phyloP scores from a whole-genome alignment of 805 yeast species.

The Yamadazyma olivae region DNA sequence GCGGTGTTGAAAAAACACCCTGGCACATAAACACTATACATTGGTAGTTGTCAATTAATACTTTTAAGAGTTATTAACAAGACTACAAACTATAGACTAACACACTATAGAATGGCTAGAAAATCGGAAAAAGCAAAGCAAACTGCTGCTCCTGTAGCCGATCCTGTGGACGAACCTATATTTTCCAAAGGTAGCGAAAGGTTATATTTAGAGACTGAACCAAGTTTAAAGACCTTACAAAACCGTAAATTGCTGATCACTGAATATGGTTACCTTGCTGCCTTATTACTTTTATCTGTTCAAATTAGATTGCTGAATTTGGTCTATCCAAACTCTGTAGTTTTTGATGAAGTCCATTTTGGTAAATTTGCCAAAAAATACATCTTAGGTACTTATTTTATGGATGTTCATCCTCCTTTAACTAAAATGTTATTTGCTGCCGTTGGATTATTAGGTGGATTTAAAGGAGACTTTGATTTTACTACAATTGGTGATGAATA shows the following conservation, averaged over 20 bases:
- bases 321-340: constrained; percentile 73
- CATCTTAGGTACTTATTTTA: constrained; percentile 58
- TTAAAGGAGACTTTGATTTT: constrained; percentile 67
- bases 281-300: constrained; percentile 47
- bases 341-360: constrained; percentile 91
- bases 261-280: constrained; percentile 28
- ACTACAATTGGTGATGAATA: constrained; percentile 61
- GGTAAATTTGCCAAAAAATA: constrained; percentile 95
- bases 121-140: neutral
- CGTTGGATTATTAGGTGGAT: constrained; percentile 64
- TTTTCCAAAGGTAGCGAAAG: constrained; percentile 22
- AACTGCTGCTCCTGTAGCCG: neutral
- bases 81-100: too few relatives aligned
- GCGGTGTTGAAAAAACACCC: neutral
- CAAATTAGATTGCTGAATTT: constrained; percentile 61
- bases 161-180: constrained; percentile 5
- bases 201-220: constrained; percentile 51
- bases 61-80: too few relatives aligned
- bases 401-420: constrained; percentile 81
- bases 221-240: constrained; percentile 18
- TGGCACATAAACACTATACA: neutral
- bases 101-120: constrained; percentile 2
- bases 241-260: constrained; percentile 34
- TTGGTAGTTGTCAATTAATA: too few relatives aligned
- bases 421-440: constrained; percentile 76